Evolutionary conservation across 805 yeast species (phyloP).

Genomic region (Starmerella cellae): DNA sequence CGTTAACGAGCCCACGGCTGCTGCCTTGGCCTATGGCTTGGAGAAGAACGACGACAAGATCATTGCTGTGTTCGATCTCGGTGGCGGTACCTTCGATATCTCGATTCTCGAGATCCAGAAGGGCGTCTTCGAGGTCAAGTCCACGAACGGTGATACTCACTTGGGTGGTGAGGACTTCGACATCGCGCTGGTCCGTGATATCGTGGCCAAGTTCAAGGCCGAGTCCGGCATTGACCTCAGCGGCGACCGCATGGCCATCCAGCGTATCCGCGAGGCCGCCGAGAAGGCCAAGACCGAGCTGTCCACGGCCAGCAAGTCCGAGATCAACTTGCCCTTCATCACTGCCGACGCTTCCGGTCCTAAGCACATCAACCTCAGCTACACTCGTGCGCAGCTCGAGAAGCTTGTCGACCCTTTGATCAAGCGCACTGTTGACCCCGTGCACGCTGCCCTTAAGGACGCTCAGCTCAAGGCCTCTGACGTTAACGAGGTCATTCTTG

Average conservation of each 20-base stretch:
- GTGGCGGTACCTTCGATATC: conserved; percentile 98
- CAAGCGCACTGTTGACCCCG: conserved; percentile 60
- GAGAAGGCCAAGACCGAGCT: conserved; percentile 83
- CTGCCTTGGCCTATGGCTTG: conserved; percentile 89
- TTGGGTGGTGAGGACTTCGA: conserved; percentile 90
- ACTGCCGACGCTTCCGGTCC: conserved; percentile 79
- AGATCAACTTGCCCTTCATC: conserved; percentile 69
- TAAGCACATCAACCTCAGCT: conserved; percentile 59
- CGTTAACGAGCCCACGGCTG: conserved; percentile 85
- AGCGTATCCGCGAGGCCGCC: conserved; percentile 76
- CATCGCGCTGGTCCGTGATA: conserved; percentile 71
- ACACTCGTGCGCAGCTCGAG: conserved; percentile 58
- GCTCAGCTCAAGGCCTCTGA: conserved; percentile 55
- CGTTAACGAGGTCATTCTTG: conserved; percentile 68
- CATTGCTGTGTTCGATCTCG: conserved; percentile 92
- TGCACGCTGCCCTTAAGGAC: conserved; percentile 71
- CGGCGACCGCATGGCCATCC: conserved; percentile 63
- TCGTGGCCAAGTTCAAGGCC: conserved; percentile 65
- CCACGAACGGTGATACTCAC: conserved; percentile 93
- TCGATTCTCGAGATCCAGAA: conserved; percentile 92
- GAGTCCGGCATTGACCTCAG: conserved; percentile 54
- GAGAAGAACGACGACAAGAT: conserved; percentile 72
- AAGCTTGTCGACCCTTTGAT: conserved; percentile 52
- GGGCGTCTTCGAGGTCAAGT: conserved; percentile 95
- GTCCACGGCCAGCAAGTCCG: conserved; percentile 59